Base-by-base conservation (phyloP, 2,329 filamentous ascomycete species). In the Trichothecium sympodiale region DNA sequence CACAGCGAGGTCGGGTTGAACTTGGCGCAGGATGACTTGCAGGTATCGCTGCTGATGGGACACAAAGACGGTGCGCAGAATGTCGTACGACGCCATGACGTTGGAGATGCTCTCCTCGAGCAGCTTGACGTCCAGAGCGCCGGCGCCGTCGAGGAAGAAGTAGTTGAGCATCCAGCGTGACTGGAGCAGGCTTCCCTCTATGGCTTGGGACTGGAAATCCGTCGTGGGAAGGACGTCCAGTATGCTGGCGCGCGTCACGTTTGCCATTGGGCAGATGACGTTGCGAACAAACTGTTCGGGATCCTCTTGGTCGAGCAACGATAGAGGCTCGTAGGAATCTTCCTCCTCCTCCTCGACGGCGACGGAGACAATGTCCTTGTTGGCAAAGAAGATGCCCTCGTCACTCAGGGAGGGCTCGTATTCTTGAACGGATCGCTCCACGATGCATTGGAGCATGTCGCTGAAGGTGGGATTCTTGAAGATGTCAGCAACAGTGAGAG, bases 11-110 rank as follows among this genome's bases (percentile, higher is more conserved):
- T 29, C 23, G 7, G 38, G 35, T 5, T 38, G 29, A 4, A 43
- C 20, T 16, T 43, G 31, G 3, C 31, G 33, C 15, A 43, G 26
- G 5, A 45, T 28, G 20, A 43, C 30, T 9, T 45, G 41, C 5
- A 39, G 31, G 30, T 26, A 26, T 2, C 26, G 12, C 4, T 34
- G 20, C 6, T 39, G 16, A 4, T 38, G 27, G 5, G 23, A 52
- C 7, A 77, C 63, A 40, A 80, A 80, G 4, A 80, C 68, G 0
- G 76, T 79, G 7, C 75, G 67, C 3, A 80, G 55, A 16, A 80
- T 74, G 38, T 79, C 75, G 46, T 77, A 74, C 3, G 58, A 60
- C 5, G 61, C 20, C 6, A 25, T 10, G 10, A 25, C 20, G 20
- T 25, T 25, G 20, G 20, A 6, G 10, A 25, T 25, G 54, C 3